Evolutionary conservation across 495 filamentous ascomycete species (phyloP).

Genomic region (Hypoxylon fuscum): DNA sequence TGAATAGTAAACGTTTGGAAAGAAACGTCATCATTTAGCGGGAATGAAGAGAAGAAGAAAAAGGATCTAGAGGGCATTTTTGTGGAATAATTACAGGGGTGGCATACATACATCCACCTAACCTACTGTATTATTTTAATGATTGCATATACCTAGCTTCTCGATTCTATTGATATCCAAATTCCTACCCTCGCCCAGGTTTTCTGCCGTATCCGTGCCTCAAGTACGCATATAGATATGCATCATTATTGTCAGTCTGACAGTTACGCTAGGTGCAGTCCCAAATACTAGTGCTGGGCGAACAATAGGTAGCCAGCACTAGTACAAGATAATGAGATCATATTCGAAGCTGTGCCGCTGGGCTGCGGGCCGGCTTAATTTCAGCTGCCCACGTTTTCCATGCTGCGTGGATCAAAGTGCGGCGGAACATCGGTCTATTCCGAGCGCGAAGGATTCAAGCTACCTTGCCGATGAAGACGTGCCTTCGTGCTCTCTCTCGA

Average conservation of each 20-base stretch:
- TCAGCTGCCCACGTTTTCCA: neutral
- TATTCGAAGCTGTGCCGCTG: neutral
- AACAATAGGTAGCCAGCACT: too few species aligned
- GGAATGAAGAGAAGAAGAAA: conserved; percentile 2
- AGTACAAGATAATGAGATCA: neutral
- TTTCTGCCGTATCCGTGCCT: neutral
- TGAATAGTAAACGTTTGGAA: conserved; percentile 12
- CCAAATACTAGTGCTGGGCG: too few species aligned
- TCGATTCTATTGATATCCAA: conserved; percentile 23
- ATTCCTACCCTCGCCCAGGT: neutral
- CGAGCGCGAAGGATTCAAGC: neutral
- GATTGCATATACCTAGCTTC: conserved; percentile 4
- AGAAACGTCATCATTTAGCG: conserved; percentile 23
- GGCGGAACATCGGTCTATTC: neutral
- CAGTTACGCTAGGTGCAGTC: neutral
- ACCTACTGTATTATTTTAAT: conserved; percentile 5
- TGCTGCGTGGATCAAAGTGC: neutral
- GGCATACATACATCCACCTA: too few species aligned
- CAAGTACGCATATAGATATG: neutral
- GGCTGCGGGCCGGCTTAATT: neutral
- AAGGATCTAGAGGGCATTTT: neutral
- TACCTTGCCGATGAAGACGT: neutral
- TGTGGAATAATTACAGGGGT: neutral
- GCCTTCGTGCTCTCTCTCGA: neutral
- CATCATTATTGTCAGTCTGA: neutral